These are phyloP conservation scores for Trypethelium eluteriae DNA, from an alignment of 495 filamentous ascomycete species.

Conservation along the genomic window DNA sequence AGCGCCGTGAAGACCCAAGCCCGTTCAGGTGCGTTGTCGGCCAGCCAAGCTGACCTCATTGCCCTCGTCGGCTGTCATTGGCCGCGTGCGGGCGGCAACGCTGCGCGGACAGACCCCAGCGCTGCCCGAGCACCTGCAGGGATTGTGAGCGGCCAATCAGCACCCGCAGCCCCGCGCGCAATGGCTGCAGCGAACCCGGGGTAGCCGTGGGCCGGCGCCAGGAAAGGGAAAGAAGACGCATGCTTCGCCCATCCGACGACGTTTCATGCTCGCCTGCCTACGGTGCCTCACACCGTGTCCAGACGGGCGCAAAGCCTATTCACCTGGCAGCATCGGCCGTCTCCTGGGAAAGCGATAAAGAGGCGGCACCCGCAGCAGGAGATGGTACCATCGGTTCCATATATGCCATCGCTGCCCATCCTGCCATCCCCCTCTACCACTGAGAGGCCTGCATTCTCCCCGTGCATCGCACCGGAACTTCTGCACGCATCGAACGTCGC, in stretches of 20 bases:
- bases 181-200: background rate
- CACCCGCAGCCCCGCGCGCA: background rate
- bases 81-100: slow-evolving; percentile 11
- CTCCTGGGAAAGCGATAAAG: background rate
- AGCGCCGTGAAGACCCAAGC: background rate
- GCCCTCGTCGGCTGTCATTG: background rate
- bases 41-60: background rate
- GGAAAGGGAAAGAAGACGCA: background rate
- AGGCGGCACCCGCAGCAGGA: background rate
- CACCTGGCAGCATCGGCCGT: no score
- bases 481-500: no score
- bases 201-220: slow-evolving; percentile 12
- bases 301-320: background rate
- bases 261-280: slow-evolving; percentile 1
- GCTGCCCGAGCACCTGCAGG: background rate
- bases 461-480: no score
- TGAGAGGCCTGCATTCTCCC: no score
- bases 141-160: slow-evolving; percentile 4
- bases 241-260: background rate
- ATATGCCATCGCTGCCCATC: no score
- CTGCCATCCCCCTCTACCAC: no score
- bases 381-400: background rate
- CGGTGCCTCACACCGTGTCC: background rate
- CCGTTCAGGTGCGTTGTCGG: background rate
- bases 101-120: background rate